These are phyloP conservation scores for Fusarium sp. DNA, from an alignment of 2,329 filamentous ascomycete species.

Conservation along the genomic window DNA sequence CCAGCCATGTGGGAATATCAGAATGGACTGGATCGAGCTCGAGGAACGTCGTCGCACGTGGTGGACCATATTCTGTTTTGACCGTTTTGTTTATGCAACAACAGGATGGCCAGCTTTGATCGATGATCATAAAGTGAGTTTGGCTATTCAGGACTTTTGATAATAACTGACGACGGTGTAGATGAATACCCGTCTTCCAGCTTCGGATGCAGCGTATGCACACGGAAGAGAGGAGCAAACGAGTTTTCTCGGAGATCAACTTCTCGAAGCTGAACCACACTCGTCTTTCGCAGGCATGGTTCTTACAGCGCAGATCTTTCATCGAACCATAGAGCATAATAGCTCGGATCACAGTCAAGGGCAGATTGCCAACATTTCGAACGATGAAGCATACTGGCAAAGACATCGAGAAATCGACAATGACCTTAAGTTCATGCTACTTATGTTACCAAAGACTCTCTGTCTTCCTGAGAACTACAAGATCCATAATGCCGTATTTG, in stretches of 20 bases:
- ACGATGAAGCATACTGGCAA: constrained; percentile 1
- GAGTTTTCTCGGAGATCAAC: constrained; percentile 10
- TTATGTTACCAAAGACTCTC: constrained; percentile 17
- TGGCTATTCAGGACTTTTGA: rapidly evolving
- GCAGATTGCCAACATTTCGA: not conserved
- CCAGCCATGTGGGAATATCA: rapidly evolving
- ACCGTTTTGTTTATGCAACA: constrained; percentile 20
- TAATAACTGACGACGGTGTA: not conserved
- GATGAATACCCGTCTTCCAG: constrained; percentile 18
- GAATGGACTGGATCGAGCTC: constrained; percentile 5
- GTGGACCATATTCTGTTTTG: constrained; percentile 29
- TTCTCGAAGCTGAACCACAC: constrained; percentile 1
- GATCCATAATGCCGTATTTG: constrained; percentile 15
- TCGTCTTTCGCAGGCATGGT: constrained; percentile 17
- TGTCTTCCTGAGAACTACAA: constrained; percentile 21
- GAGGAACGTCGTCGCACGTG: constrained; percentile 20
- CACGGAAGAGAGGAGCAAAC: constrained; percentile 4
- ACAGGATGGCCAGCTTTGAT: constrained; percentile 25
- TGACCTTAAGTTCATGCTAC: constrained; percentile 17
- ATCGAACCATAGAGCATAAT: constrained; percentile 20
- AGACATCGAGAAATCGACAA: constrained; percentile 12
- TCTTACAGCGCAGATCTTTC: constrained; percentile 11
- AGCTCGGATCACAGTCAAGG: not conserved
- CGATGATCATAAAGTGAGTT: not conserved
- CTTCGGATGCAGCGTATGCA: constrained; percentile 9